These are phyloP conservation scores for Hamamelis virginiana DNA, from an alignment of 164 flowering plant genomes.

Conservation along the genomic window DNA sequence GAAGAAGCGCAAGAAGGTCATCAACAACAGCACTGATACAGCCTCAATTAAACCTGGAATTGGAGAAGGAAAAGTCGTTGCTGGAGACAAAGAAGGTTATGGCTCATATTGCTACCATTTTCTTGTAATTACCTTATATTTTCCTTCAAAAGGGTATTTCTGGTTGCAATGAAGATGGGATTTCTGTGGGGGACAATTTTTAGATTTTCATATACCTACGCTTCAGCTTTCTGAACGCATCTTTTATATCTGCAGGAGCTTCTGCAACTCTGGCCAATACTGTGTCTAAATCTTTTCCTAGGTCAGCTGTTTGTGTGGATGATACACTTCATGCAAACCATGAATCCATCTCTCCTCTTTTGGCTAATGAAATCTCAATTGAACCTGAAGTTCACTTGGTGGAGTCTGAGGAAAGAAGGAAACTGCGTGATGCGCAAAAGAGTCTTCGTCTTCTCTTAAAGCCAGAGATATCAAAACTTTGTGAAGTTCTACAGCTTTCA, in stretches of 20 bases:
- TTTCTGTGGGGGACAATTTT: not conserved
- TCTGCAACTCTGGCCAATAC: conserved; percentile 9
- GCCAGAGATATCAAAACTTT: conserved; percentile 57
- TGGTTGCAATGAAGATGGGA: not conserved
- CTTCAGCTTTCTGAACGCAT: conserved; percentile 1
- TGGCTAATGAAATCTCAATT: conserved; percentile 11
- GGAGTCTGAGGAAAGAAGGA: conserved; percentile 31
- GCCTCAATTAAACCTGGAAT: conserved; percentile 19
- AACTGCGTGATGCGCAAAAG: conserved; percentile 44
- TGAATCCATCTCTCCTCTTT: not conserved
- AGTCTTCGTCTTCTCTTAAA: conserved; percentile 48
- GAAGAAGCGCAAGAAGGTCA: conserved; percentile 61
- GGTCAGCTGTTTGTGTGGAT: conserved; percentile 12
- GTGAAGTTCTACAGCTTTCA: conserved; percentile 48
- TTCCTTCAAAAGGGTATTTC: not conserved
- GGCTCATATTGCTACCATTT: not conserved
- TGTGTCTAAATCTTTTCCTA: conserved; percentile 14
- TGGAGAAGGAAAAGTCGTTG: conserved; percentile 27
- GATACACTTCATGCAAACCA: conserved; percentile 2
- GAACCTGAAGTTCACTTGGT: conserved; percentile 17
- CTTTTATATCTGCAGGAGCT: conserved; percentile 21
- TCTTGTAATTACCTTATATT: not conserved
- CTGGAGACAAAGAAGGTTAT: conserved; percentile 38
- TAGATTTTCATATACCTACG: not conserved
- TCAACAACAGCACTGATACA: conserved; percentile 20